Evolutionary conservation across 2,329 filamentous ascomycete genomes (phyloP).

Genomic region (Colletotrichum scovillei): DNA sequence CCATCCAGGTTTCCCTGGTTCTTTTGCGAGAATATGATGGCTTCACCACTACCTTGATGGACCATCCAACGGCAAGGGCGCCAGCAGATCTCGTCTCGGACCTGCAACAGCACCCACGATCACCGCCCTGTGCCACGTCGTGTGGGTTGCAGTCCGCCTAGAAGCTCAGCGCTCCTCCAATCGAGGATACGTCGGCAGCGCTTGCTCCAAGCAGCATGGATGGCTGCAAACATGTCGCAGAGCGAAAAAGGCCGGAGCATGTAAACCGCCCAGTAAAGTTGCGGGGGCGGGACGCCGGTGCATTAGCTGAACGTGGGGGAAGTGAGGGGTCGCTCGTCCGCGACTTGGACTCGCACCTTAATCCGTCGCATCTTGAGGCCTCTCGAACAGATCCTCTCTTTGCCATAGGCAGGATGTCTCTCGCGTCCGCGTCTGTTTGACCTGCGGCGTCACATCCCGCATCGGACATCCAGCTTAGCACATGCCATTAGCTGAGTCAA

Average conservation of each 20-base stretch:
- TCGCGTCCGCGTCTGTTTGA: background rate
- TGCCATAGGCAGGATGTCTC: slow-evolving; percentile 17
- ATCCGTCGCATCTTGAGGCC: slow-evolving; percentile 27
- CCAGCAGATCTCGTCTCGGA: background rate
- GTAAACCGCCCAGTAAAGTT: slow-evolving; percentile 5
- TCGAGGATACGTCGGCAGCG: slow-evolving; percentile 3
- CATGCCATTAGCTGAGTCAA: slow-evolving; percentile 21
- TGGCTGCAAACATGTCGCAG: slow-evolving; percentile 16
- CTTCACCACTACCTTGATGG: background rate
- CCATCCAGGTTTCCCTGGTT: background rate
- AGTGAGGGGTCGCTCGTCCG: slow-evolving; percentile 38
- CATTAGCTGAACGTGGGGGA: slow-evolving; percentile 49
- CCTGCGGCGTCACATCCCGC: slow-evolving; percentile 1
- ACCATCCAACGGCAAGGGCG: background rate
- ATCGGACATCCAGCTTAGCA: slow-evolving; percentile 18
- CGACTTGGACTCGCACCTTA: slow-evolving; percentile 23
- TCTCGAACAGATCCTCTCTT: slow-evolving; percentile 5
- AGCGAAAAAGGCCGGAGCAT: background rate
- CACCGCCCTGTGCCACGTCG: background rate
- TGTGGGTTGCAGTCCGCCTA: background rate
- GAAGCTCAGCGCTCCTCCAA: slow-evolving; percentile 7
- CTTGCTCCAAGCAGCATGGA: slow-evolving; percentile 9
- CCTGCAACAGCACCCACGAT: background rate
- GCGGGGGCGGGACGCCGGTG: slow-evolving; percentile 32
- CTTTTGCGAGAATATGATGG: background rate